Percentiles rank a stretch among this genome's conserved stretches.
Conservation (phyloP, 768 basidiomycete genomes). For the Tricholoma terreum region DNA sequence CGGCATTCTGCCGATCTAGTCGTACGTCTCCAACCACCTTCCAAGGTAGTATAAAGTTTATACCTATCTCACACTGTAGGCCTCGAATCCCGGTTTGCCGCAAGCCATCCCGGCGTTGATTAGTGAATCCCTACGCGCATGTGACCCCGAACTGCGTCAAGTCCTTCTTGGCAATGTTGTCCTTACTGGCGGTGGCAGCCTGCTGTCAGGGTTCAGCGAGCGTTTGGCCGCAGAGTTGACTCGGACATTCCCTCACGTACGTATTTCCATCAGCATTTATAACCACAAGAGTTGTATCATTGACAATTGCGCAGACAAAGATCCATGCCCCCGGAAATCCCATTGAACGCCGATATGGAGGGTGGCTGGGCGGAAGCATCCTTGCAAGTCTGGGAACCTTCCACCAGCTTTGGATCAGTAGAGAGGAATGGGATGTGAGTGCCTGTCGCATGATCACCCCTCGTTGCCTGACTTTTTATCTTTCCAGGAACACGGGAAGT, state of each 20-base stretch:
- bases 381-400: slow-evolving; percentile 94
- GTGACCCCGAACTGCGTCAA: slow-evolving; percentile 89
- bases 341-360: slow-evolving; percentile 84
- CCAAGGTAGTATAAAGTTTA: not conserved
- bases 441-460: slow-evolving; percentile 2
- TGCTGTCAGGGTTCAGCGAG: slow-evolving; percentile 84
- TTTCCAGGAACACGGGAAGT: slow-evolving; percentile 72
- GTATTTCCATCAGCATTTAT: slow-evolving; percentile 1
- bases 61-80: slow-evolving; percentile 23
- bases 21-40: slow-evolving; percentile 32
- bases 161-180: slow-evolving; percentile 92
- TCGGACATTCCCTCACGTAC: slow-evolving; percentile 73
- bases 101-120: slow-evolving; percentile 77
- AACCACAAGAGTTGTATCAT: not conserved
- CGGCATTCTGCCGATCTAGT: slow-evolving; percentile 58
- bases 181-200: slow-evolving; percentile 89
- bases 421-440: slow-evolving; percentile 87
- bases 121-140: slow-evolving; percentile 71
- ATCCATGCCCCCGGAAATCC: slow-evolving; percentile 91
- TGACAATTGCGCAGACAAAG: slow-evolving; percentile 55
- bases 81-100: slow-evolving; percentile 63
- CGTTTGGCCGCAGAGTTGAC: slow-evolving; percentile 75
- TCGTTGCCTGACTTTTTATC: slow-evolving; percentile 3
- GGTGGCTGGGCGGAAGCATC: slow-evolving; percentile 96
- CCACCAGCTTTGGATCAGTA: slow-evolving; percentile 95